phyloP scores from a whole-genome alignment of 495 filamentous ascomycete species.

The Xylaria cubensis region DNA sequence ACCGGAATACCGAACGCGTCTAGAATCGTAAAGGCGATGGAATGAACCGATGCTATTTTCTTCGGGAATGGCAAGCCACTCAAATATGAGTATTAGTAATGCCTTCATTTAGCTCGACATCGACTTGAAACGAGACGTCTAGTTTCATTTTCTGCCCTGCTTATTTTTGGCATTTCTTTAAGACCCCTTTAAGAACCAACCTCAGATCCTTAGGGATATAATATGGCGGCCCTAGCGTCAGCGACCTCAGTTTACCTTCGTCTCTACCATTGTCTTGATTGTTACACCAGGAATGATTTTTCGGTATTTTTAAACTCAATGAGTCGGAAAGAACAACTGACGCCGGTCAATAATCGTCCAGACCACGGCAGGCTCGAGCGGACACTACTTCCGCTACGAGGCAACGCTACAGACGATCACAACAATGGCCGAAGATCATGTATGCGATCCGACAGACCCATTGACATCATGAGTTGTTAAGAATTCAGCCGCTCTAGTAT shows the following conservation, averaged over 20 bases:
- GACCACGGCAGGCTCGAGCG: neutral
- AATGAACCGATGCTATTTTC: neutral
- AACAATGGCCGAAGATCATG: neutral
- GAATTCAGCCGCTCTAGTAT: neutral
- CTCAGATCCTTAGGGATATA: neutral
- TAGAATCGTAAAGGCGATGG: too few relatives aligned
- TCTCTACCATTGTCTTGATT: neutral
- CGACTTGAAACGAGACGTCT: neutral
- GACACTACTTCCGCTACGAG: neutral
- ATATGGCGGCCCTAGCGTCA: neutral
- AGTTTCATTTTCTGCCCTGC: neutral
- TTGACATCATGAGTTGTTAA: neutral
- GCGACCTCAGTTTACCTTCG: neutral
- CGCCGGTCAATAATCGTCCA: neutral
- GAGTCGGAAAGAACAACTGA: neutral
- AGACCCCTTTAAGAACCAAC: neutral
- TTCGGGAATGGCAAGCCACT: neutral
- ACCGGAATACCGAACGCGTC: neutral
- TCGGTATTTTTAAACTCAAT: neutral
- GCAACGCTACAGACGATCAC: neutral
- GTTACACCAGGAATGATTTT: neutral
- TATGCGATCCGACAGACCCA: neutral
- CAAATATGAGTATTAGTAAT: neutral
- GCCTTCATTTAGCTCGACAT: neutral
- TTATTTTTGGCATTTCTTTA: neutral